These are phyloP conservation scores for Xylaria cubensis DNA, from an alignment of 495 filamentous ascomycete species.

Conservation along the genomic window DNA sequence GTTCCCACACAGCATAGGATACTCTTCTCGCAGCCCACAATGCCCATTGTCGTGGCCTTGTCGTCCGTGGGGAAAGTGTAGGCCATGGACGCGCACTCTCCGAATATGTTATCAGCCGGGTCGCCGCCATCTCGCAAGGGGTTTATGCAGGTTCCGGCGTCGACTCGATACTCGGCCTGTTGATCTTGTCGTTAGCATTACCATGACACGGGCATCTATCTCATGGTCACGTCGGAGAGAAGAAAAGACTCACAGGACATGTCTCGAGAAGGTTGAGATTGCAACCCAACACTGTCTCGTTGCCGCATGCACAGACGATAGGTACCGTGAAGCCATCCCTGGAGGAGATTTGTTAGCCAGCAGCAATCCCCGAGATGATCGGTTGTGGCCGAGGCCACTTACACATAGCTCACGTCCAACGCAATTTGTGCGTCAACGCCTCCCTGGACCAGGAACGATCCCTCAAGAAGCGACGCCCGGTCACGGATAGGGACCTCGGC, in stretches of 20 bases:
- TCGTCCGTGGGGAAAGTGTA: too few relatives aligned
- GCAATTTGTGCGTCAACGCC: too few relatives aligned
- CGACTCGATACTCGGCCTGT: conserved; percentile 29
- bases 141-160: conserved; percentile 34
- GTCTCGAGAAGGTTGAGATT: conserved; percentile 34
- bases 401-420: too few relatives aligned
- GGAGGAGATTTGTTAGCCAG: conserved; percentile 8
- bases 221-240: too few relatives aligned
- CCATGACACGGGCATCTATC: background rate
- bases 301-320: conserved; percentile 36
- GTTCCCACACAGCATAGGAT: too few relatives aligned
- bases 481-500: conserved; percentile 24
- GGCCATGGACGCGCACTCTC: too few relatives aligned
- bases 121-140: conserved; percentile 29
- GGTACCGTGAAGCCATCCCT: conserved; percentile 40
- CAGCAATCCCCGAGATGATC: background rate
- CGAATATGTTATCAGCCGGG: background rate
- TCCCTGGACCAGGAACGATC: too few relatives aligned
- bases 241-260: conserved; percentile 33
- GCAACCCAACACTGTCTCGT: conserved; percentile 29
- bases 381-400: too few relatives aligned
- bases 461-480: conserved; percentile 33
- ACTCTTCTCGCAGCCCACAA: too few relatives aligned
- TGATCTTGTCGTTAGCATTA: conserved; percentile 2
- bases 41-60: too few relatives aligned